Evolutionary conservation across 2,329 filamentous ascomycete species (phyloP).

Genomic region (Aspergillus proliferans): DNA sequence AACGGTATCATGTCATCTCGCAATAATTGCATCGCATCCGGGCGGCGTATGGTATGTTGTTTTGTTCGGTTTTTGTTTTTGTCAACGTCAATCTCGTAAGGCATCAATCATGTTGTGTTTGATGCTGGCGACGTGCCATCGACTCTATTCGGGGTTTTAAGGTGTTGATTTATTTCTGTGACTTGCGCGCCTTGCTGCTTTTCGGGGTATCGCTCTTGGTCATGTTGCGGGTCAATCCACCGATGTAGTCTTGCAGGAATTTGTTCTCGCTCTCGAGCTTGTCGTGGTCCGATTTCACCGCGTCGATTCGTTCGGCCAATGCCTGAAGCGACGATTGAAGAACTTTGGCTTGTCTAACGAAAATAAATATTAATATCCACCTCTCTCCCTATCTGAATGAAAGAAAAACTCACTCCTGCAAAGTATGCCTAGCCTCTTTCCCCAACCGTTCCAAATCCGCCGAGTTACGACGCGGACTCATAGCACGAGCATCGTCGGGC

Average conservation of each 20-base stretch:
- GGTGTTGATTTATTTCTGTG: conserved; percentile 26
- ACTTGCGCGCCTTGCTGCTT: conserved; percentile 47
- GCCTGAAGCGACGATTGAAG: conserved; percentile 84
- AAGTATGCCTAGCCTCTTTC: conserved; percentile 64
- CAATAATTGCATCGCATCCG: neutral
- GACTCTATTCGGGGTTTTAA: too few species aligned
- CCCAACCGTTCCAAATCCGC: conserved; percentile 86
- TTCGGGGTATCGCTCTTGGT: conserved; percentile 51
- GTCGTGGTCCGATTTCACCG: conserved; percentile 88
- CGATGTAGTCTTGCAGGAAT: conserved; percentile 96
- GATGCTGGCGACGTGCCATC: too few species aligned
- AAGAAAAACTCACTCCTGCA: conserved; percentile 51
- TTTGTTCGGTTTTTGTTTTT: neutral
- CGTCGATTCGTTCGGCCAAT: conserved; percentile 89
- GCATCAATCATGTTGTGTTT: neutral
- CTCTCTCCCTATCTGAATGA: neutral
- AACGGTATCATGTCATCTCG: neutral
- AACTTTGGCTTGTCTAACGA: conserved; percentile 70
- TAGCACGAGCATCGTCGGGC: conserved; percentile 81
- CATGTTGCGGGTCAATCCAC: conserved; percentile 78
- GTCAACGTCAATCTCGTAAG: neutral
- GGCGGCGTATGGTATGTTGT: neutral
- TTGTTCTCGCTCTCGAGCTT: conserved; percentile 96
- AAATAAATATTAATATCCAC: neutral
- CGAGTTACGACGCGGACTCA: conserved; percentile 87